Percentiles rank a stretch among this genome's conserved stretches.
Conservation (phyloP, 73 alveolate species). For the Stentor coeruleus region DNA sequence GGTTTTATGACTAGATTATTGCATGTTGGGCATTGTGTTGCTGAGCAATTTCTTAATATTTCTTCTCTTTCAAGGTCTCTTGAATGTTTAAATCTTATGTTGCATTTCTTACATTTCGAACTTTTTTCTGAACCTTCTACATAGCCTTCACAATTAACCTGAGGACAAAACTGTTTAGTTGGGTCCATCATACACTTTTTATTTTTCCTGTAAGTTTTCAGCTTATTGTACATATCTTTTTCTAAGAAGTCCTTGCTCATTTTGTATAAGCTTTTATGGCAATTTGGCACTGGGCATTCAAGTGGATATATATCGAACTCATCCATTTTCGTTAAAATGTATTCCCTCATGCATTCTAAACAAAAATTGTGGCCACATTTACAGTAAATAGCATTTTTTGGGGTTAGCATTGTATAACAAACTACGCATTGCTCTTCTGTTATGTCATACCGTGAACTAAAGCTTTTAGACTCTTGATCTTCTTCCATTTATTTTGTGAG, state of each 20-base stretch:
- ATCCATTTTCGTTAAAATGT: background rate
- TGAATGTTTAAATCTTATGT: background rate
- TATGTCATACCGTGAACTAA: too few relatives aligned
- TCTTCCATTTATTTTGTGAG: too few relatives aligned
- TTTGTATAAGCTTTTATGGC: background rate
- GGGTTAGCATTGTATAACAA: too few relatives aligned
- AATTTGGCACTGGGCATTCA: background rate
- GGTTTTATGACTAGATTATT: background rate
- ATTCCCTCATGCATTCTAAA: background rate
- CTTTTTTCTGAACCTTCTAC: too few relatives aligned
- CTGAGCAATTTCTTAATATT: background rate
- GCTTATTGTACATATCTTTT: background rate
- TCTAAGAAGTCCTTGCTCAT: background rate
- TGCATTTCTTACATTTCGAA: background rate
- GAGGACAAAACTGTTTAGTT: background rate
- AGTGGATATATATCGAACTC: background rate
- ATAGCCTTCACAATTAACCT: background rate
- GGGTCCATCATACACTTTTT: background rate
- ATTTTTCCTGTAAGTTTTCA: background rate
- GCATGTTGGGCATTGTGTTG: background rate
- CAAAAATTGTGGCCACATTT: background rate
- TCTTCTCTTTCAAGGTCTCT: background rate
- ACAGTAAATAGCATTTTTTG: background rate
- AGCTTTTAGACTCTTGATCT: too few relatives aligned
- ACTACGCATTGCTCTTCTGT: too few relatives aligned